Evolutionary conservation across 2,329 filamentous ascomycete genomes (phyloP).

Genomic region (Lasiodiplodia gonubiensis): DNA sequence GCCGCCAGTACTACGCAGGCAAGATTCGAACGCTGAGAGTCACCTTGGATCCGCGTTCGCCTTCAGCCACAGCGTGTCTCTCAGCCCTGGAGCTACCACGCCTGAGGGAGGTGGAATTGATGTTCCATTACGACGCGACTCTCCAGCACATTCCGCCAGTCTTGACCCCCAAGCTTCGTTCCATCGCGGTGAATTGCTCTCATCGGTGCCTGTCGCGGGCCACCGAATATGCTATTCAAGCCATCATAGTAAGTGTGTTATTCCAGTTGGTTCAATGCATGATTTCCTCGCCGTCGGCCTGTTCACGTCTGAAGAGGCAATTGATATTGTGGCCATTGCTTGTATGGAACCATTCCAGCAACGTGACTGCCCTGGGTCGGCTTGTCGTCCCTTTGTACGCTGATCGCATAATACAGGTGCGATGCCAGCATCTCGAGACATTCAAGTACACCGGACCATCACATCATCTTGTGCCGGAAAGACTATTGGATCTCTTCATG

Average conservation of each 20-base stretch:
- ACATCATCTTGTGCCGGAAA: neutral
- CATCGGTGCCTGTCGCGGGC: slow-evolving; percentile 1
- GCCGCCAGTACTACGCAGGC: slow-evolving; percentile 12
- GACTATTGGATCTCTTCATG: neutral
- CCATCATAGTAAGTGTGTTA: slow-evolving; percentile 10
- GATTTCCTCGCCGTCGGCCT: neutral
- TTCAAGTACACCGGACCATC: slow-evolving; percentile 5
- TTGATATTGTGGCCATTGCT: neutral
- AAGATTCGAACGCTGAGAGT: slow-evolving; percentile 5
- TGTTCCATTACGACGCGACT: slow-evolving; percentile 10
- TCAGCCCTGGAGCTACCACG: neutral
- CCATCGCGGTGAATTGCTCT: slow-evolving; percentile 10
- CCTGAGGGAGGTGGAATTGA: slow-evolving; percentile 10
- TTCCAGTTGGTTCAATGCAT: neutral
- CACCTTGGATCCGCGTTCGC: neutral
- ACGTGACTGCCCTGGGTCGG: neutral
- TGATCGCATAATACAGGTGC: slow-evolving; percentile 1
- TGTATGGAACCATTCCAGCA: neutral
- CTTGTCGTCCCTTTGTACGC: slow-evolving; percentile 6
- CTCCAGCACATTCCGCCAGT: slow-evolving; percentile 5
- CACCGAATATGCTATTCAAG: slow-evolving; percentile 4
- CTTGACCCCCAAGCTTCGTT: neutral
- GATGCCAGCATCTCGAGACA: slow-evolving; percentile 5
- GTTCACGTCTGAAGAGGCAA: neutral
- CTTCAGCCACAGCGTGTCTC: slow-evolving; percentile 4